A percentile compares a stretch with the other conserved stretches of the same genome.
These are phyloP conservation scores for Tylopilus sp. DNA, from an alignment of 768 basidiomycete species.

Conservation along the genomic window DNA sequence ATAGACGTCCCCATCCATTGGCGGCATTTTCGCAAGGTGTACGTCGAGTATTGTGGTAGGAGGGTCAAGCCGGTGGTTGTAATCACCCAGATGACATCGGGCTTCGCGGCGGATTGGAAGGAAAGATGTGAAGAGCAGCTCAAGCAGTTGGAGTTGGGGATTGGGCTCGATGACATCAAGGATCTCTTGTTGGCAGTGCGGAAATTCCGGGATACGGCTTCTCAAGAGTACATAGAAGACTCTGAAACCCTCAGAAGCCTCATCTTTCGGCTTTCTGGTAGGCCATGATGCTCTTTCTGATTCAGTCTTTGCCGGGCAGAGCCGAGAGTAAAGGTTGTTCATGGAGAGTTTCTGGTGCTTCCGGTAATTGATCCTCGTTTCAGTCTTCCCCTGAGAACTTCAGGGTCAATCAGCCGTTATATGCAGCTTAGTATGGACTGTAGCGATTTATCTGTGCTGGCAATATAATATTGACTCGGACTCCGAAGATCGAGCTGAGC, in stretches of 20 bases:
- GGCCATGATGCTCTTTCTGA: neutral
- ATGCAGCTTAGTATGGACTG: too few species aligned
- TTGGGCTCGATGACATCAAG: neutral
- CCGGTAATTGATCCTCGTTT: neutral
- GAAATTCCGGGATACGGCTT: slow-evolving; percentile 10
- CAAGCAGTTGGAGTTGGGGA: slow-evolving; percentile 5
- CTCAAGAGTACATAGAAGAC: slow-evolving; percentile 20
- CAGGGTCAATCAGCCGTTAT: too few species aligned
- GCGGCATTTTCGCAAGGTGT: slow-evolving; percentile 26
- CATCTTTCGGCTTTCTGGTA: slow-evolving; percentile 15
- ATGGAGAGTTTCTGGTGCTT: neutral
- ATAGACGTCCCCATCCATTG: slow-evolving; percentile 26
- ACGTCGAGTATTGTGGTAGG: slow-evolving; percentile 22
- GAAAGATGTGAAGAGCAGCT: slow-evolving; percentile 20
- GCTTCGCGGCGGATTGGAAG: slow-evolving; percentile 14
- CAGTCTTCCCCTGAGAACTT: too few species aligned
- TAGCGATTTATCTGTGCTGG: too few species aligned
- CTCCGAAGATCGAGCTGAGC: too few species aligned
- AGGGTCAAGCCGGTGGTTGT: slow-evolving; percentile 25
- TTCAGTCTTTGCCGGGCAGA: neutral
- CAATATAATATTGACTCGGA: too few species aligned
- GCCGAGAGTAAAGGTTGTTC: neutral
- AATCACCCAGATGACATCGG: slow-evolving; percentile 23
- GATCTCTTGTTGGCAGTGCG: slow-evolving; percentile 16
- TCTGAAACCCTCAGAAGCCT: slow-evolving; percentile 15